Evolutionary conservation across 768 basidiomycete genomes (phyloP), one percentile per base, ranked within the genome.

Genomic region (Russula lepida): DNA sequence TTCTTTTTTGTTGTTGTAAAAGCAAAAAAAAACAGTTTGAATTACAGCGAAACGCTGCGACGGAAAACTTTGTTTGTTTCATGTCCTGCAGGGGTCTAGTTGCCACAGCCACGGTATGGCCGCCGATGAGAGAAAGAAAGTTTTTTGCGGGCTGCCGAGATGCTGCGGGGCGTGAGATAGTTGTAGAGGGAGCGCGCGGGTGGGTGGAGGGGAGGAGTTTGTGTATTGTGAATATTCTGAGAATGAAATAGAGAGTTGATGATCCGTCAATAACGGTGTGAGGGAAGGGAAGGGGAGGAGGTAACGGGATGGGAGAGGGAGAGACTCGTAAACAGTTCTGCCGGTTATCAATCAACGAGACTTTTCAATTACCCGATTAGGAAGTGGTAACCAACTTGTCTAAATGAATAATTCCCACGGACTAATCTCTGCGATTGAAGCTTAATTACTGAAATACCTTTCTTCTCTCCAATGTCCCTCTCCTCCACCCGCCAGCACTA

Each of bases 401-500:
- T 13, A 47, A 48, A 44, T 23, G 41, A 39, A 8, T 1, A 2
- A 6, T 64, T 64, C 59, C 25, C 56, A 63, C 60, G 41, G 3
- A 8, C 17, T 11, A 17, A 9, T 3, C 35, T 23, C 32, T 46
- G 28, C 39, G 41, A 52, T 54, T 52, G 30, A 32, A 51, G 55
- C 27, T 56, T 64, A 57, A 64, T 53, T 33, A 32, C 60, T 62
- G 50, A 62, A 62, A 57, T 62, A 57, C 23, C 12, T 37, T 33
- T 23, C 21, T 35, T 56, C 30, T 57, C 19, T 19, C 6, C 39
- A 33, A 54, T 63, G 41, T 39, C 23, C 57, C 32, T 21, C 50
- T 21, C 49, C 50, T 21, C 49, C 41, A 21, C 23, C 65, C 41
- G 41, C 54, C 50, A 53, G 56, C 55, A 53, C 54, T 39, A 85